Base-by-base conservation (phyloP, 495 filamentous ascomycete species). In the Neurospora sp. region DNA sequence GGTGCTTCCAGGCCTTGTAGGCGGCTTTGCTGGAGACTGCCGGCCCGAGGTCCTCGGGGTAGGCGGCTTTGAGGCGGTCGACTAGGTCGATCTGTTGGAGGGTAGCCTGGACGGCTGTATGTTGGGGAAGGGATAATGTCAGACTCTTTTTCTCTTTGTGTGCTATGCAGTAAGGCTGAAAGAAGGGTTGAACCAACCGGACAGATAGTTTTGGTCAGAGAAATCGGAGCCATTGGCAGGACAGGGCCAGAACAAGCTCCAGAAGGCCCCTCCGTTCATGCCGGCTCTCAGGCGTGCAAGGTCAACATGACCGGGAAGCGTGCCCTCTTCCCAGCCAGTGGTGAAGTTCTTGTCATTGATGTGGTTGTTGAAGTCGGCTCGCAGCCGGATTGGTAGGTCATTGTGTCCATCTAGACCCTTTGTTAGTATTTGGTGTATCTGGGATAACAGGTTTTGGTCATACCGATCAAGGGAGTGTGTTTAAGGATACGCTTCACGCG, bases 181-280 rank as follows among this genome's bases (percentile, higher is more conserved):
- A 12, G 3, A 44, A 44, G 37, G 68, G 46, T 59, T 44, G 38
- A 14, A 73, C 78, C 74, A 71, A 84, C 83, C 83, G 38, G 80
- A 48, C 31, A 80, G 78, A 73, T 97, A 97, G 74, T 89, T 92
- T 65, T 85, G 86, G 76, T 93, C 88, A 0, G 91, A 91, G 74
- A 92, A 94, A 80, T 97, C 89, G 0, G 81, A 83, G 53, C 87
- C 85, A 72, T 94, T 86, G n/a, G 78, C 77, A 0, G 95, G 93
- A 79, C 95, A 98, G 0, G 86, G 87, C 31, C 92, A 88, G 77
- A 86, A 98, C 18, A 94, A 93, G 80, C 91, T 94, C 96, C 96
- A 99, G 79, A 99, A 98, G 9, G 92, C 89, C 37, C 94, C 92
- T 71, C 91, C 91, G 68, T 88, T 85, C 71, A 84, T 81, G 3